These are phyloP conservation scores for Coprinopsis strossmayeri DNA, from an alignment of 768 basidiomycete species.

Conservation along the genomic window DNA sequence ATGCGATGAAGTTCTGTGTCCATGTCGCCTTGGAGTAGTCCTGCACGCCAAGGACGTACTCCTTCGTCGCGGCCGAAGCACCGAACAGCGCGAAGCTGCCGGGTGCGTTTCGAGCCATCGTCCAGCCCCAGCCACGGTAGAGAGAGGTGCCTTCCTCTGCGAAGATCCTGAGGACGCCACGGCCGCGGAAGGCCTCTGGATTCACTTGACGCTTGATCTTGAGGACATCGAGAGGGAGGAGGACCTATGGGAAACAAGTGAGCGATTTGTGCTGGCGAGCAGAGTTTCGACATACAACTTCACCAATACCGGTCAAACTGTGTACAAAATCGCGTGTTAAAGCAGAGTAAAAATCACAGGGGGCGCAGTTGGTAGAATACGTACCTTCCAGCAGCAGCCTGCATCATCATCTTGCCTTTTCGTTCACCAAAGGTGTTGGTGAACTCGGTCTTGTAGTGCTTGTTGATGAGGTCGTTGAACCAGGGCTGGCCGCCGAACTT, in stretches of 20 bases:
- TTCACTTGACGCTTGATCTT: slow-evolving; percentile 99
- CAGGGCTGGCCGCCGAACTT: slow-evolving; percentile 99
- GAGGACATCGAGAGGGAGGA: slow-evolving; percentile 93
- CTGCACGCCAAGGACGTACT: slow-evolving; percentile 79
- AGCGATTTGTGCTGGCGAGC: not conserved
- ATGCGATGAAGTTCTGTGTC: slow-evolving; percentile 95
- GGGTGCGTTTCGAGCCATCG: slow-evolving; percentile 95
- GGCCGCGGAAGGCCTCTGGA: slow-evolving; percentile 95
- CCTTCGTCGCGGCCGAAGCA: slow-evolving; percentile 91
- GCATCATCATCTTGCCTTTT: slow-evolving; percentile 93
- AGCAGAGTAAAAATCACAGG: not conserved
- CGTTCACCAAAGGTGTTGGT: slow-evolving; percentile 86
- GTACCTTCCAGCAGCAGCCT: slow-evolving; percentile 90
- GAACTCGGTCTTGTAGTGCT: slow-evolving; percentile 77
- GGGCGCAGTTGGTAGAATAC: not conserved
- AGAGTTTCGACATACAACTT: slow-evolving; percentile 60
- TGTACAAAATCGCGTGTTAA: slow-evolving; percentile 8
- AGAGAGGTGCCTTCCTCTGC: slow-evolving; percentile 86
- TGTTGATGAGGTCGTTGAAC: slow-evolving; percentile 88
- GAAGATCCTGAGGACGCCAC: slow-evolving; percentile 85
- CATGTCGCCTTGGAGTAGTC: slow-evolving; percentile 97
- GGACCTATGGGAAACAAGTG: slow-evolving; percentile 41
- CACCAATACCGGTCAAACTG: slow-evolving; percentile 80
- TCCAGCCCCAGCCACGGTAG: slow-evolving; percentile 99
- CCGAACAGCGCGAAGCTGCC: slow-evolving; percentile 98